Conservation (phyloP, 2,329 filamentous ascomycete genomes). For the Remersonia thermophila region DNA sequence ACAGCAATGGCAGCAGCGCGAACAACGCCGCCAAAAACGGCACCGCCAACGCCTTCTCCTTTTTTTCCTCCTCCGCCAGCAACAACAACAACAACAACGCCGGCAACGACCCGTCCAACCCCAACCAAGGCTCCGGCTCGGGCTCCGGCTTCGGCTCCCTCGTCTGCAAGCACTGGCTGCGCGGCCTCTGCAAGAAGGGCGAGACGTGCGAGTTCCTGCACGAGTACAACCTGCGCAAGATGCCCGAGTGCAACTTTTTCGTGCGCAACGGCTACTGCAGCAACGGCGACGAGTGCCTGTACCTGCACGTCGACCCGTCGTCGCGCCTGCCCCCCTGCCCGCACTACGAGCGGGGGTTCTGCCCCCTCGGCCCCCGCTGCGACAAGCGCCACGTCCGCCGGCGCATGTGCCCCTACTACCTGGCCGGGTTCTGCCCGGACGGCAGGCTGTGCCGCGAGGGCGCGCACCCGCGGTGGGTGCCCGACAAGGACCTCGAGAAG, state of each 20-base stretch:
- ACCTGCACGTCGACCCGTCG: slow-evolving; percentile 78
- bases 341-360: slow-evolving; percentile 92
- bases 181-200: slow-evolving; percentile 94
- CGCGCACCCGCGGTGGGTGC: slow-evolving; percentile 64
- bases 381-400: slow-evolving; percentile 80
- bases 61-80: too few relatives aligned
- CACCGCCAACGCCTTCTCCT: slow-evolving; percentile 23
- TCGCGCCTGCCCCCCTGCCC: slow-evolving; percentile 70
- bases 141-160: slow-evolving; percentile 58
- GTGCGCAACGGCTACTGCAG: slow-evolving; percentile 87
- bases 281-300: slow-evolving; percentile 92
- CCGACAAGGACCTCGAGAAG: slow-evolving; percentile 58
- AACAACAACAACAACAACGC: neutral
- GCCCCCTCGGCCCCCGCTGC: slow-evolving; percentile 76
- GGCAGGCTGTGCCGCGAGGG: slow-evolving; percentile 58
- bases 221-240: slow-evolving; percentile 95
- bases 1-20: slow-evolving; percentile 74
- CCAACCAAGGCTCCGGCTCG: slow-evolving; percentile 19
- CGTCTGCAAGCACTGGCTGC: slow-evolving; percentile 98
- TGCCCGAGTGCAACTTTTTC: slow-evolving; percentile 98
- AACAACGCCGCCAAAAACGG: slow-evolving; percentile 26
- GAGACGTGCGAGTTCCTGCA: slow-evolving; percentile 95
- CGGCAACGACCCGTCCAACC: slow-evolving; percentile 21
- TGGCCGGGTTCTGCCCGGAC: slow-evolving; percentile 91
- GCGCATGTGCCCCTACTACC: slow-evolving; percentile 69